phyloP scores from a whole-genome alignment of 2,329 filamentous ascomycete species.

The Rugonectria rugulosa region DNA sequence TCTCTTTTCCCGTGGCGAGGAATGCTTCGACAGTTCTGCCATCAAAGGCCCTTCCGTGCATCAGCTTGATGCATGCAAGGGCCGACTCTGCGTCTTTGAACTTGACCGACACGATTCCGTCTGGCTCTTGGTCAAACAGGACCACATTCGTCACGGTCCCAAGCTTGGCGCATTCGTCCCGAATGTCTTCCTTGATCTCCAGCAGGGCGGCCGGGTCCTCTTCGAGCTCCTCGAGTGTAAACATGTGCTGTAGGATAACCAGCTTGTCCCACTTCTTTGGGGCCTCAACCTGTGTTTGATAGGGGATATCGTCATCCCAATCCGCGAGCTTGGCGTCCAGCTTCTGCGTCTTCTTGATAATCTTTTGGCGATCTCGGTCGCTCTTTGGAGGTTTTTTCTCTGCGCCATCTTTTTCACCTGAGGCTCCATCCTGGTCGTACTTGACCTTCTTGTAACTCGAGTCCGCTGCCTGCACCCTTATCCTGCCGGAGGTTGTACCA shows the following conservation, averaged over 20 bases:
- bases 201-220: conserved; percentile 83
- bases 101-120: conserved; percentile 85
- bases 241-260: conserved; percentile 92
- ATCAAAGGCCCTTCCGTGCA: conserved; percentile 83
- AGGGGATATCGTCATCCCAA: conserved; percentile 90
- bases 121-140: conserved; percentile 84
- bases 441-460: conserved; percentile 90
- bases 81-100: conserved; percentile 79
- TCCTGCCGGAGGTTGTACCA: conserved; percentile 67
- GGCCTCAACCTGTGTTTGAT: conserved; percentile 51
- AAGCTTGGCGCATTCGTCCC: conserved; percentile 86
- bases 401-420: conserved; percentile 33
- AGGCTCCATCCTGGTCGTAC: conserved; percentile 58
- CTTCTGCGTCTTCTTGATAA: conserved; percentile 90
- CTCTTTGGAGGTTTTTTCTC: conserved; percentile 56
- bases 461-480: conserved; percentile 85
- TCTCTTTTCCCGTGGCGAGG: conserved; percentile 74
- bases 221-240: conserved; percentile 83
- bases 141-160: conserved; percentile 91
- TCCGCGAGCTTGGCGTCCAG: conserved; percentile 91
- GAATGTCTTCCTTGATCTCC: conserved; percentile 94
- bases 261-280: conserved; percentile 73
- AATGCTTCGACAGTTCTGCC: conserved; percentile 76
- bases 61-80: conserved; percentile 73
- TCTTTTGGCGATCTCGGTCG: conserved; percentile 82